Evolutionary conservation across 2,329 filamentous ascomycete species (phyloP).

Genomic region (Cordyceps farinosa): DNA sequence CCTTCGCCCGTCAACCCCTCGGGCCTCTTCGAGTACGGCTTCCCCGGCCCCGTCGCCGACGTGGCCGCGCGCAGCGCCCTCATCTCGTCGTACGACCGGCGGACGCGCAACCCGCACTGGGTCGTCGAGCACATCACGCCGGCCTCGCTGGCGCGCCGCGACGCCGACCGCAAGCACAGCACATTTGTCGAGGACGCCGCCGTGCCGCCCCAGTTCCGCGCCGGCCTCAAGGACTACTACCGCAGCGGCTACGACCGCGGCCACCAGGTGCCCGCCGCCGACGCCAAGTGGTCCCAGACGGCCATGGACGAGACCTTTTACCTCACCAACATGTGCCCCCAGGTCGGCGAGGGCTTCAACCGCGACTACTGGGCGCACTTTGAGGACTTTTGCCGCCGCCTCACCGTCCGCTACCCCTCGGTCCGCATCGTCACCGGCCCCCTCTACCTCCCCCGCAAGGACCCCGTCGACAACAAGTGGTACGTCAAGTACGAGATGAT

Average conservation of each 20-base stretch:
- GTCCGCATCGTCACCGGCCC: slow-evolving; percentile 93
- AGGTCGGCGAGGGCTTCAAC: slow-evolving; percentile 98
- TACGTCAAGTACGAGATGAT: slow-evolving; percentile 94
- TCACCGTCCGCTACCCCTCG: slow-evolving; percentile 76
- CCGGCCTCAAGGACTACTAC: slow-evolving; percentile 88
- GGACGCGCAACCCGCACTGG: slow-evolving; percentile 89
- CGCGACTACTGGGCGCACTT: slow-evolving; percentile 99
- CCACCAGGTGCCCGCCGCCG: slow-evolving; percentile 94
- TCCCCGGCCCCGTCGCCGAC: slow-evolving; percentile 86
- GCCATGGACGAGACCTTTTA: slow-evolving; percentile 96
- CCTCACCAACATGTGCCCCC: slow-evolving; percentile 95
- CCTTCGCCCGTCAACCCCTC: slow-evolving; percentile 63
- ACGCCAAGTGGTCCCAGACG: slow-evolving; percentile 89
- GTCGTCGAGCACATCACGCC: slow-evolving; percentile 95
- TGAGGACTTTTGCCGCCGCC: slow-evolving; percentile 88
- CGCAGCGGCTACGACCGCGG: slow-evolving; percentile 92
- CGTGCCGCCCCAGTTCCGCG: slow-evolving; percentile 84
- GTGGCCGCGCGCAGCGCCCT: slow-evolving; percentile 72
- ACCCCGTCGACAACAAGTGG: slow-evolving; percentile 86
- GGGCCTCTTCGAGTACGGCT: slow-evolving; percentile 80
- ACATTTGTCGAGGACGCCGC: slow-evolving; percentile 75
- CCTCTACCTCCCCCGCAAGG: slow-evolving; percentile 82
- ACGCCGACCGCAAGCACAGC: slow-evolving; percentile 81
- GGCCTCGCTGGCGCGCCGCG: slow-evolving; percentile 68
- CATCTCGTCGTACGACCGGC: slow-evolving; percentile 85